These are phyloP conservation scores for Protostelium mycophagum DNA, from an alignment of 78 protist species.

Conservation along the genomic window DNA sequence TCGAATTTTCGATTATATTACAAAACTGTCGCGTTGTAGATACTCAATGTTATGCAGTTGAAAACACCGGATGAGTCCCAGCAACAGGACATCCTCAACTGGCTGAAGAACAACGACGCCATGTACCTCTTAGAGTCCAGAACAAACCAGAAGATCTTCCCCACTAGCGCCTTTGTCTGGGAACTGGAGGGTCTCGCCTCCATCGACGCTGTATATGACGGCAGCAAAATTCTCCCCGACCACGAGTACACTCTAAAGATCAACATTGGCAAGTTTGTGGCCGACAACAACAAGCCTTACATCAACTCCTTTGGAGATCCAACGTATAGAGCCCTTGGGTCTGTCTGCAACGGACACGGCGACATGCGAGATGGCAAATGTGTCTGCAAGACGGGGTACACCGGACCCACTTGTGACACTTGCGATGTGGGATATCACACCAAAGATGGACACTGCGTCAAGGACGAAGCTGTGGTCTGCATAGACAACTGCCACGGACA, in stretches of 20 bases:
- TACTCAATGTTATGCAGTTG: too few relatives aligned
- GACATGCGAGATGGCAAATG: neutral
- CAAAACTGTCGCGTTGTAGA: too few relatives aligned
- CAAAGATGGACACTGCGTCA: neutral
- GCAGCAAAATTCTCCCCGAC: neutral
- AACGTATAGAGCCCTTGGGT: neutral
- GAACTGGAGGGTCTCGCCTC: neutral
- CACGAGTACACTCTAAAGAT: neutral
- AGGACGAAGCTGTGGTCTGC: neutral
- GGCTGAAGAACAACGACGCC: neutral
- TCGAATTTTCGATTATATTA: neutral
- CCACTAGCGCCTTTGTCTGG: neutral
- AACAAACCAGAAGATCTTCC: neutral
- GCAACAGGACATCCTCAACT: neutral
- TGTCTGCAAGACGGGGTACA: neutral
- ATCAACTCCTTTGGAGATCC: neutral
- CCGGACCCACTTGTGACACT: neutral
- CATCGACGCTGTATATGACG: neutral
- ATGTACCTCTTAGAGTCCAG: neutral
- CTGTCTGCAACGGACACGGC: neutral
- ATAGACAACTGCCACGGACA: neutral
- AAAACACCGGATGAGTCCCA: neutral
- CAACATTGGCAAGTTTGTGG: neutral
- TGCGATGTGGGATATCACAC: neutral
- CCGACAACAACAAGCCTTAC: neutral